Base-by-base conservation (phyloP, 805 yeast genomes). In the Candida pseudofarinosa region DNA sequence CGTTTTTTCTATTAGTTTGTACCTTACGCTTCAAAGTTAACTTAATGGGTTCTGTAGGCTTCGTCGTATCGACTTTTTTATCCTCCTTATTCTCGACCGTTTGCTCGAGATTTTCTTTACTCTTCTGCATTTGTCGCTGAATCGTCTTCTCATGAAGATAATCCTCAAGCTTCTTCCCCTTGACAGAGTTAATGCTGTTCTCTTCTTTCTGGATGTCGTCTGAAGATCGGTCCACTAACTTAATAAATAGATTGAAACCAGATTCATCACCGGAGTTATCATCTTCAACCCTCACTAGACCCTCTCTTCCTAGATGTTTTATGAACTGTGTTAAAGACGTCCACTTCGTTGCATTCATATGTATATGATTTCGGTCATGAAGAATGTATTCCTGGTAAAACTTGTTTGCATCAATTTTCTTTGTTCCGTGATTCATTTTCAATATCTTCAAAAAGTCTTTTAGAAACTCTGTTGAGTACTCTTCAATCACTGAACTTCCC, bases 301-400 rank as follows among this genome's bases (percentile, higher is more conserved):
- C 86, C 15, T 70, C 65, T 10, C 70, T 65, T 1, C 80, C 83
- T 49, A 90, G 62, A 49, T 78, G 66, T 45, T 77, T 74, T 16
- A 88, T 73, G 56, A 91, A 88, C 33, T 78, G 74, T 0, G 88
- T 76, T 37, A 93, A 63, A 1, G 85, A 76, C 3, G 73, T 60
- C 88, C 95, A 93, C 45, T 73, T 73, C 0, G 99, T 93, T 1
- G 97, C 81, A 53, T 88, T 89, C 83, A 93, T 79, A 61, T 91
- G 99, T 8, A 89, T 69, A 61, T 93, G 98, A 44, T 86, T 79
- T 54, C 79, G 79, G 58, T 91, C 87, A 46, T 77, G 74, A 30
- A 66, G 48, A 44, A 93, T 91, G 56, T 84, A 84, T 58, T 90
- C 97, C 56, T 90, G 95, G 66, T 93, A 93, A 55, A 88, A 88